Conservation (phyloP, 257 asterid genomes). For the Dorcoceras hygrometricum region DNA sequence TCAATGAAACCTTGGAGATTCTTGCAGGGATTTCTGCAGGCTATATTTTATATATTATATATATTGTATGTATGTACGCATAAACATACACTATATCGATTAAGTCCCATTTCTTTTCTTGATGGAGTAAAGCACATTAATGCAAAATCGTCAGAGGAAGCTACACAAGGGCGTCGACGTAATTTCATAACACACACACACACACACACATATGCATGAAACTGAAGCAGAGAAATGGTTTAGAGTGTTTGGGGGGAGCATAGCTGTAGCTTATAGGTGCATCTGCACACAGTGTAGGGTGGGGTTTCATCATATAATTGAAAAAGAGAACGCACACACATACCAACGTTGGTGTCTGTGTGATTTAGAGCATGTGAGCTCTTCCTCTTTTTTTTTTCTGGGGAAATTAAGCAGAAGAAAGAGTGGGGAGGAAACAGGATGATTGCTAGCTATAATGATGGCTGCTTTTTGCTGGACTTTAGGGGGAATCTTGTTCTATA, state of each 20-base stretch:
- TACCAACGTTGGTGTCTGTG: constrained; percentile 15
- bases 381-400: background rate
- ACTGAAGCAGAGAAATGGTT: constrained; percentile 20
- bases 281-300: constrained; percentile 40
- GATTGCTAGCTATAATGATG: constrained; percentile 27
- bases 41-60: too few species aligned
- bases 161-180: background rate
- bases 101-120: too few species aligned
- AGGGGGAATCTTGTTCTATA: constrained; percentile 26
- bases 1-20: too few species aligned
- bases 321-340: constrained; percentile 12
- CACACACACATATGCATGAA: constrained; percentile 1
- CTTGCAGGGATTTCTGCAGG: background rate
- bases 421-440: constrained; percentile 12
- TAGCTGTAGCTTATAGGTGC: constrained; percentile 28
- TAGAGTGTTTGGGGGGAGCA: constrained; percentile 1
- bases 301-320: constrained; percentile 23
- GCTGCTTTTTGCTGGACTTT: constrained; percentile 27
- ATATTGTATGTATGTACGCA: too few species aligned
- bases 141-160: too few species aligned
- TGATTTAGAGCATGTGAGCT: constrained; percentile 15
- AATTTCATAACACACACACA: constrained; percentile 7
- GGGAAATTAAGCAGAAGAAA: background rate
- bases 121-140: background rate
- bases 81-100: background rate